Base-by-base conservation (phyloP, 805 yeast genomes). In the Candida mattraensis region DNA sequence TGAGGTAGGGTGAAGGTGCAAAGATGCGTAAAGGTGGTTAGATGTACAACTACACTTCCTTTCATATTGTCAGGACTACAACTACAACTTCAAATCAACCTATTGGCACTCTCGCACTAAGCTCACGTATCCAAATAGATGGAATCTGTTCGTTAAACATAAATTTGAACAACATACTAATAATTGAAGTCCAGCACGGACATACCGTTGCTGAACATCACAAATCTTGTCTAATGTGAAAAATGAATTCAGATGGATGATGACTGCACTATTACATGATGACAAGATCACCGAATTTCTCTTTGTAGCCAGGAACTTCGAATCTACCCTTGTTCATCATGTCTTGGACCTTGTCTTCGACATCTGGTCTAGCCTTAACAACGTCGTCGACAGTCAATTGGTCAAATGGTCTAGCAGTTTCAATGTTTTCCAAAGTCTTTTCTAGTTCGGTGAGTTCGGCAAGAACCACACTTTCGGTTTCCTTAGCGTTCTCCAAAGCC, bases 281-380 rank as follows among this genome's bases (percentile, higher is more conserved):
- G 59, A 91, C 87, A 70, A 91, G 79, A 66, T 85, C 87, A 69
- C 98, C 98, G 67, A 93, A 93, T 81, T 89, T 93, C 71, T 93
- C 98, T 71, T 85, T 82, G 82, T 93, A 93, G 58, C 96, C 96
- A 58, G 98, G 98, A 54, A 89, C 95, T 61, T 86, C 87, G 94
- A 96, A 89, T 75, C 85, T 85, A 70, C 96, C 96, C 76, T 89
- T 83, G 78, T 83, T 79, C 58, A 93, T 88, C 93, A 91, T 83
- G 72, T 87, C 87, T 59, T 72, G 76, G 54, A 89, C 96, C 84
- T 93, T 93, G 55, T 86, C 89, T 63, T 91, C 96, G 64, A 93
- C 83, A 67, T 93, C 98, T 57, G 99, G 98, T 74, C 93, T 86
- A 49, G 97, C 98, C 74, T 80, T 79, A 58, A 83, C 83, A 52